These are phyloP conservation scores for Hypomyces rosellus DNA, from an alignment of 2,329 filamentous ascomycete genomes.

Conservation along the genomic window DNA sequence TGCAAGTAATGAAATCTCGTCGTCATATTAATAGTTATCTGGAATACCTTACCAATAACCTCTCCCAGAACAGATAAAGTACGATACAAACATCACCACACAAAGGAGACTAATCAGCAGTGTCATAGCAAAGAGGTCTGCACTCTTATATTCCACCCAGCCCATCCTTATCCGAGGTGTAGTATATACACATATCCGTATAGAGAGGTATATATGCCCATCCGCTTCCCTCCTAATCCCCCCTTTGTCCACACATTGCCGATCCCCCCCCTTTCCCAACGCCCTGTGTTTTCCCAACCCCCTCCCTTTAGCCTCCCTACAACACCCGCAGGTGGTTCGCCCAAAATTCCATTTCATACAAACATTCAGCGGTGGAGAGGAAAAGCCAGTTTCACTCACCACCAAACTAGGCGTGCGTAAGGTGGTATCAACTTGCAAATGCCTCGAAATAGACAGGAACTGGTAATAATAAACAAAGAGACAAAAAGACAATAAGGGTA, in stretches of 20 bases:
- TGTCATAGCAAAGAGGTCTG: neutral
- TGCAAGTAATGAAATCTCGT: no score
- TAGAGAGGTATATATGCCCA: neutral
- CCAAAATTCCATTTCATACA: neutral
- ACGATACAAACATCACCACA: no score
- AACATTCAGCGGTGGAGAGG: neutral
- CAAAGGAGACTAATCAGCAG: neutral
- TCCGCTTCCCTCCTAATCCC: neutral
- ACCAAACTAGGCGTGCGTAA: neutral
- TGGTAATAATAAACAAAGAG: conserved; percentile 1
- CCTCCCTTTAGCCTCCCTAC: neutral
- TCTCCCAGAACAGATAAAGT: no score
- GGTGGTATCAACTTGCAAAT: conserved; percentile 6
- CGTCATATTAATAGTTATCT: no score
- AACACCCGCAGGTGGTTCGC: no score
- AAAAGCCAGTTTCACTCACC: neutral
- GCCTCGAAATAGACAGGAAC: conserved; percentile 2
- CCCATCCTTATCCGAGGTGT: neutral
- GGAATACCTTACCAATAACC: no score
- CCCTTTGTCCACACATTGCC: neutral
- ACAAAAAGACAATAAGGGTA: neutral
- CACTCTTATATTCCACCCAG: neutral
- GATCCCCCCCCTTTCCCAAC: neutral
- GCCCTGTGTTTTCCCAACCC: neutral
- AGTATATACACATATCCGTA: neutral